phyloP scores from a whole-genome alignment of 768 basidiomycete species.

The Asterophora lycoperdoides region DNA sequence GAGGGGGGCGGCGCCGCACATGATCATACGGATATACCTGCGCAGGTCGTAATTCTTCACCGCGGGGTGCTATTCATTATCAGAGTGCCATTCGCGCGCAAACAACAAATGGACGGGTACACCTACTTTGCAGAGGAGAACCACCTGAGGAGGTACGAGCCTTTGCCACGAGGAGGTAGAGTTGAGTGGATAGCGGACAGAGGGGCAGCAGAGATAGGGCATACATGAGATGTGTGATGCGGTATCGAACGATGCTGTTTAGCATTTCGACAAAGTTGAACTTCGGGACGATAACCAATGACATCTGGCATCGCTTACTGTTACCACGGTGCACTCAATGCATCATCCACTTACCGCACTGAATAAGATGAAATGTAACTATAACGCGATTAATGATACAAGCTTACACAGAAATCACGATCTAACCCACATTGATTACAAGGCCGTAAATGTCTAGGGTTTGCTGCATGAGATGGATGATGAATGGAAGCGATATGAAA shows the following conservation, averaged over 20 bases:
- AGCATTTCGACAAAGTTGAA: conserved; percentile 63
- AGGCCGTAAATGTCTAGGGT: conserved; percentile 60
- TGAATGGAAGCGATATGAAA: neutral
- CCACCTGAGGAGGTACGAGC: conserved; percentile 54
- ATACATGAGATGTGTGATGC: conserved; percentile 51
- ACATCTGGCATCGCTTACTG: conserved; percentile 29
- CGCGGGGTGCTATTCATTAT: conserved; percentile 52
- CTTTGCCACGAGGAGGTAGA: conserved; percentile 23
- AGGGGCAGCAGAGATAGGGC: conserved; percentile 7
- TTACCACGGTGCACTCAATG: neutral
- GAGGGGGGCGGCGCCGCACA: conserved; percentile 58
- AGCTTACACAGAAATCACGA: neutral
- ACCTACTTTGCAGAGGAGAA: conserved; percentile 54
- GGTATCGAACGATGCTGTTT: conserved; percentile 53
- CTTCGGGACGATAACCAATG: conserved; percentile 55
- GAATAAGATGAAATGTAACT: conserved; percentile 59
- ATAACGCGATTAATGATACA: neutral
- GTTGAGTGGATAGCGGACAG: neutral
- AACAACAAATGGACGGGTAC: neutral
- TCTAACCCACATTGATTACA: conserved; percentile 46
- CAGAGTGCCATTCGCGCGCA: neutral
- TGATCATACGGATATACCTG: conserved; percentile 38
- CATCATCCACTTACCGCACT: conserved; percentile 38
- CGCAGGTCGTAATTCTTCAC: conserved; percentile 47
- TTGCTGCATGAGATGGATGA: neutral